Percentiles rank a stretch among this genome's conserved stretches.
These are phyloP conservation scores for Epithemia pelagica DNA, from an alignment of 108 stramenopile species.

Conservation along the genomic window DNA sequence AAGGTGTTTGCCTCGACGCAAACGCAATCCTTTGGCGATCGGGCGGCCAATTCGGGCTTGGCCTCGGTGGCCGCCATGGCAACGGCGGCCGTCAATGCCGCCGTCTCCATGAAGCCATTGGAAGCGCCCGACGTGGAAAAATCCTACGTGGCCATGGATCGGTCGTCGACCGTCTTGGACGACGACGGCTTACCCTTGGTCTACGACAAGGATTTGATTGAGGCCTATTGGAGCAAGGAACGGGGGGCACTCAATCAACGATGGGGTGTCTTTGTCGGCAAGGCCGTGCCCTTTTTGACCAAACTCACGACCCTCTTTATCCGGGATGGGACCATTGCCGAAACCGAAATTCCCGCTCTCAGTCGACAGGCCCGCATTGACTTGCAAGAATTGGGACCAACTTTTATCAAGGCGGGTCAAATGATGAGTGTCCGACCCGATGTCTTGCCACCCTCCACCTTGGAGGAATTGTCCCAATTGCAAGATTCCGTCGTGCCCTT, in stretches of 20 bases:
- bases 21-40: conserved; percentile 23
- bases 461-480: conserved; percentile 82
- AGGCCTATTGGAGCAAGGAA: conserved; percentile 86
- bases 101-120: conserved; percentile 79
- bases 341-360: conserved; percentile 72
- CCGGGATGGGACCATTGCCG: conserved; percentile 75
- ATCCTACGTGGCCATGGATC: conserved; percentile 58
- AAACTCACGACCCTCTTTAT: conserved; percentile 69
- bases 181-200: conserved; percentile 86
- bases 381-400: conserved; percentile 91
- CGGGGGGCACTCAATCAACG: conserved; percentile 78
- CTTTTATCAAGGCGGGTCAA: conserved; percentile 74
- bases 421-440: conserved; percentile 92
- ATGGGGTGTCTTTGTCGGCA: conserved; percentile 87
- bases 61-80: conserved; percentile 82
- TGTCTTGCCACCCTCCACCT: conserved; percentile 82
- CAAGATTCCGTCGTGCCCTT: conserved; percentile 91
- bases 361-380: conserved; percentile 79
- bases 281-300: conserved; percentile 85
- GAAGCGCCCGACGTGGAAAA: conserved; percentile 68
- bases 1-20: neutral
- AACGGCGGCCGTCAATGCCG: conserved; percentile 86
- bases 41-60: conserved; percentile 60
- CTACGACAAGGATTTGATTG: conserved; percentile 88
- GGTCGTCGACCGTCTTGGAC: conserved; percentile 46